Conservation (phyloP, 2,329 filamentous ascomycete genomes). For the Aspergillus eucalypticola region DNA sequence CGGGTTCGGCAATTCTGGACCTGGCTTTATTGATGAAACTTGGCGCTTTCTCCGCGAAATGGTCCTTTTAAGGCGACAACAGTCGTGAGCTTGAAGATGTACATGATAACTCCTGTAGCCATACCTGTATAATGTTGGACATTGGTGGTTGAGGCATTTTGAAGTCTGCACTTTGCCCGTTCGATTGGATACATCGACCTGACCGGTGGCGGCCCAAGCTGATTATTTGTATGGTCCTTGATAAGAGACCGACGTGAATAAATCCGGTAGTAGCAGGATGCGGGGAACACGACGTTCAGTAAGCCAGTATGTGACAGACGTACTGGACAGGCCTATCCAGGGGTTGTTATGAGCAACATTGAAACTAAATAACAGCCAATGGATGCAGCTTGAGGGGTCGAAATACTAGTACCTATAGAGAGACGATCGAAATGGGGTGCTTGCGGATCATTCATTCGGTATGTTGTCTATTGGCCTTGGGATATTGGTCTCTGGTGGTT, state of each 20-base stretch:
- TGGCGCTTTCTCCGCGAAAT: slow-evolving; percentile 14
- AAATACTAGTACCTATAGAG: background rate
- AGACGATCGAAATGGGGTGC: too few relatives aligned
- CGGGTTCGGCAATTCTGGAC: slow-evolving; percentile 70
- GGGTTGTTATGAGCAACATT: background rate
- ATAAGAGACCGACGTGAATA: background rate
- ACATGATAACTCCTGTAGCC: slow-evolving; percentile 1
- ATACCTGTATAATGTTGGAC: slow-evolving; percentile 26
- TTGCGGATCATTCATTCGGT: background rate
- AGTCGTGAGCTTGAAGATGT: slow-evolving; percentile 2
- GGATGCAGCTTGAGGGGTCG: background rate
- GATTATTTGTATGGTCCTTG: slow-evolving; percentile 25
- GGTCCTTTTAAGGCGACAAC: slow-evolving; percentile 19
- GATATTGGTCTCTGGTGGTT: background rate
- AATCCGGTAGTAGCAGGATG: background rate
- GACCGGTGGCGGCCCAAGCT: slow-evolving; percentile 37
- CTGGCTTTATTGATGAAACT: slow-evolving; percentile 28
- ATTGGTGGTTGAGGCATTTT: slow-evolving; percentile 25
- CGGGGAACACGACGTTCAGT: background rate
- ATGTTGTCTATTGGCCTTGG: background rate
- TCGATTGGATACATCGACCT: slow-evolving; percentile 21
- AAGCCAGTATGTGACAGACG: background rate
- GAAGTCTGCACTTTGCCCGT: slow-evolving; percentile 22
- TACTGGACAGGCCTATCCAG: background rate
- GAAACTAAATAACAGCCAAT: background rate